Evolutionary conservation across 768 basidiomycete genomes (phyloP), one percentile per base, ranked within the genome.

Genomic region (Leucocoprinus birnbaumii): DNA sequence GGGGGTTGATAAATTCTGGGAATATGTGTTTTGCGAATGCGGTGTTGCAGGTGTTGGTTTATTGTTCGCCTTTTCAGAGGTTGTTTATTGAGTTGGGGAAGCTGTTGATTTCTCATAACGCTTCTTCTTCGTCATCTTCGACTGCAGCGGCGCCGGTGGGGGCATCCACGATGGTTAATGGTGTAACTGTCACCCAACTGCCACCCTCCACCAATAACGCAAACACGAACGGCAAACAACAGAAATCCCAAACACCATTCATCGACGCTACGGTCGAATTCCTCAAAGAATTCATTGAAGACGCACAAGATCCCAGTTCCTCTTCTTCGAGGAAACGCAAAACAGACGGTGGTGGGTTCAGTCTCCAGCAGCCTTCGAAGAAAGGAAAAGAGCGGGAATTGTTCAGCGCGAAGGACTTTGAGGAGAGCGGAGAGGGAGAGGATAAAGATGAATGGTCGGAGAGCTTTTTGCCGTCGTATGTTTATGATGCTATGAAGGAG

Each of bases 11-110:
- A 61, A 99, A 99, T 69, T 88, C 84, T 2, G 95, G 96, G 0
- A 99, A 99, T 70, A 87, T 98, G 86, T 99, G 96, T 68, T 99
- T 98, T 65, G 94, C 94, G 25, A 99, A 98, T 63, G 85, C 94
- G 0, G 90, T 98, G 21, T 74, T 99, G 26, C 96, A 98, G 72
- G 83, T 89, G 1, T 77, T 99, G 25, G 81, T 95, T 0, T 96
- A 94, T 68, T 93, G 89, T 62, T 79, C 82, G n/a, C 91, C 89
- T 1, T 98, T 98, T 68, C 85, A 86, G 63, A 77, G 77, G 44
- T 69, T 98, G 34, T 89, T 99, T 64, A 73, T 71, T 19, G 86
- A 89, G 58, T 73, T 98, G 2, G 87, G 82, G 25, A 78, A 76
- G 62, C 67, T 83, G 27, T 65, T 86, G 41, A 63, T 18, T 48